A percentile compares a stretch with the other conserved stretches of the same genome.
Conservation (phyloP, 148 eudicot species). For the Rhododendron ferrugineum region DNA sequence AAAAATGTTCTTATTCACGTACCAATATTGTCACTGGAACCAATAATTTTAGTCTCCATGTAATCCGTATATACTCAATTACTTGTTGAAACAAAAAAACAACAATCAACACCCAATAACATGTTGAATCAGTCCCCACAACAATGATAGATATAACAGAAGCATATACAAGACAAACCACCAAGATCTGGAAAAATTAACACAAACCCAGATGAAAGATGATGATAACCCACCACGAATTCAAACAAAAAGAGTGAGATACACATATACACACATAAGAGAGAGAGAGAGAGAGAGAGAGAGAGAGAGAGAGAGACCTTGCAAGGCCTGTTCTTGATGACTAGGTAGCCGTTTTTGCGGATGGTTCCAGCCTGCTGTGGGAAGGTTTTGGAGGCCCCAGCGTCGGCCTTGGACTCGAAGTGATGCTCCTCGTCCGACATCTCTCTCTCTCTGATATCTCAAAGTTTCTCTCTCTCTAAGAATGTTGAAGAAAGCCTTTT, state of each 20-base stretch:
- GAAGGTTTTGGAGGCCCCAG: slow-evolving; percentile 22
- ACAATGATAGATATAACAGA: background rate
- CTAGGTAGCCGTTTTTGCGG: slow-evolving; percentile 19
- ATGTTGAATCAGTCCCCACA: background rate
- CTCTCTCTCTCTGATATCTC: slow-evolving; percentile 3
- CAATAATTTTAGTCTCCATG: background rate
- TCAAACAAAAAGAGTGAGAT: background rate
- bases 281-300: background rate
- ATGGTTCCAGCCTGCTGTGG: slow-evolving; percentile 24
- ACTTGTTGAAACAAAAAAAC: background rate
- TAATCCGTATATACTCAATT: background rate
- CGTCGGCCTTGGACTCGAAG: slow-evolving; percentile 26
- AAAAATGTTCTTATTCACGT: background rate
- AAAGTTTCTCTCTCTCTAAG: background rate
- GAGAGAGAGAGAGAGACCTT: slow-evolving; percentile 12
- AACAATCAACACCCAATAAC: background rate
- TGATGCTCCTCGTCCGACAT: slow-evolving; percentile 21
- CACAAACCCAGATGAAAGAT: background rate
- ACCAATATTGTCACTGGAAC: background rate
- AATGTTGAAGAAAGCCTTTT: background rate
- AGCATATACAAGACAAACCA: background rate
- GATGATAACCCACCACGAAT: background rate
- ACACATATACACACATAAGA: background rate
- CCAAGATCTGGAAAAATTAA: slow-evolving; percentile 1
- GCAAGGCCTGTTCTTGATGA: slow-evolving; percentile 24